Conservation (phyloP, 805 yeast genomes). For the Candida piceae region DNA sequence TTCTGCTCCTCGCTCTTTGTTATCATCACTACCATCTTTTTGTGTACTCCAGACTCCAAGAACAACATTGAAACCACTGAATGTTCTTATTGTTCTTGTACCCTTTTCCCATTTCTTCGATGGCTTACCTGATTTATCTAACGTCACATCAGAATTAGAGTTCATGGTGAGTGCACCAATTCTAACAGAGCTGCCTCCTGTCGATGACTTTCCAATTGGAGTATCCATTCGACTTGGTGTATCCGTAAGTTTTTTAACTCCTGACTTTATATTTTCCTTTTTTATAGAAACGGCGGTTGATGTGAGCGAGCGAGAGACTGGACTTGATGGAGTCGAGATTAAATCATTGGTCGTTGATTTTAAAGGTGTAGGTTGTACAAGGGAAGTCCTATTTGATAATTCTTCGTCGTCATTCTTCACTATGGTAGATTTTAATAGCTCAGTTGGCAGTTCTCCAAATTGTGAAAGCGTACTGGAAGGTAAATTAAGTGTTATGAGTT, state of each 20-base stretch:
- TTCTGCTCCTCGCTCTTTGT: not conserved
- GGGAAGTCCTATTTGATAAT: conserved; percentile 5
- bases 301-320: too few relatives aligned
- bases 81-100: conserved; percentile 18
- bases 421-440: too few relatives aligned
- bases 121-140: conserved; percentile 22
- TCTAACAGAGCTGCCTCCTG: conserved; percentile 4
- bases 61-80: conserved; percentile 24
- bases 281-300: conserved; percentile 6
- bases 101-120: conserved; percentile 14
- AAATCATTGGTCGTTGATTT: not conserved
- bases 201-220: not conserved
- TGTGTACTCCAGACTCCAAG: conserved; percentile 19
- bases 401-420: too few relatives aligned
- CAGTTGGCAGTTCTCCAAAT: conserved; percentile 17
- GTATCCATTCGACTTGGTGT: conserved; percentile 17
- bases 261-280: not conserved
- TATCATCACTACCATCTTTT: not conserved
- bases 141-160: conserved; percentile 19
- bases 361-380: conserved; percentile 12
- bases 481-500: conserved; percentile 13
- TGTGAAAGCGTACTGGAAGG: conserved; percentile 8
- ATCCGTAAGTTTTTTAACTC: conserved; percentile 9
- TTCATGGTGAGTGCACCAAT: conserved; percentile 25
- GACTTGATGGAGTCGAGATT: too few relatives aligned